Evolutionary conservation across 805 yeast genomes (phyloP), one percentile per base, ranked within the genome.

Genomic region (Spathaspora boniae): DNA sequence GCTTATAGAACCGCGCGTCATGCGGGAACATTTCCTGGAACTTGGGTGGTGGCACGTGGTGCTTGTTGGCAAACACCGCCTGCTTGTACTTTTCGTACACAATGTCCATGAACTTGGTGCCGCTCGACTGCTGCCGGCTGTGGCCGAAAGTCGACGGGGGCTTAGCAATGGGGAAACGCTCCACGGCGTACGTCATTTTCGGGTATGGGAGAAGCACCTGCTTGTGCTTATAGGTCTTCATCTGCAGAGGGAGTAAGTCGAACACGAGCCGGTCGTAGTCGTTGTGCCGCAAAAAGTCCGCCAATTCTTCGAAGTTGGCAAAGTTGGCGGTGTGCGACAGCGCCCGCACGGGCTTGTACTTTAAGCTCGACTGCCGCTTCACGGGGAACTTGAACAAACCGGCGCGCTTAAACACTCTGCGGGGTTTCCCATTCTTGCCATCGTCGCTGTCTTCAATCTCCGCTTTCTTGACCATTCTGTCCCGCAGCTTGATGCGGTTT

Each of bases 331-430:
- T 31, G 22, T 30, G 14, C 9, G 5, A 6, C 6, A 28, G 12
- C 12, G 11, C 9, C 38, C 23, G 29, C 36, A 50, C 32, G 2
- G 53, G 40, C 16, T 48, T 41, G 40, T 60, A 60, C 19, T 55
- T 58, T 35, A 62, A 56, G 1, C 70, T 62, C 1, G 58, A 55
- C 24, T 50, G 55, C 26, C 70, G 44, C 30, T 48, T 55, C 4
- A 65, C 65, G 5, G 69, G 70, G 33, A 64, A 65, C 18, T 11
- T n/a, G n/a, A n/a, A 52, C 27, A 26, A 55, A 62, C 20, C 40
- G 35, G n/a, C 19, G n/a, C 14, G n/a, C 8, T 18, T 18, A n/a
- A n/a, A n/a, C n/a, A n/a, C n/a, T n/a, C 19, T 48, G 19, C 31
- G 21, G 37, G 20, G 6, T 32, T 14, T 15, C 9, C 18, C 25